Evolutionary conservation across 768 basidiomycete species (phyloP), one percentile per base, ranked within the genome.

Genomic region (Boletus barrowsii): DNA sequence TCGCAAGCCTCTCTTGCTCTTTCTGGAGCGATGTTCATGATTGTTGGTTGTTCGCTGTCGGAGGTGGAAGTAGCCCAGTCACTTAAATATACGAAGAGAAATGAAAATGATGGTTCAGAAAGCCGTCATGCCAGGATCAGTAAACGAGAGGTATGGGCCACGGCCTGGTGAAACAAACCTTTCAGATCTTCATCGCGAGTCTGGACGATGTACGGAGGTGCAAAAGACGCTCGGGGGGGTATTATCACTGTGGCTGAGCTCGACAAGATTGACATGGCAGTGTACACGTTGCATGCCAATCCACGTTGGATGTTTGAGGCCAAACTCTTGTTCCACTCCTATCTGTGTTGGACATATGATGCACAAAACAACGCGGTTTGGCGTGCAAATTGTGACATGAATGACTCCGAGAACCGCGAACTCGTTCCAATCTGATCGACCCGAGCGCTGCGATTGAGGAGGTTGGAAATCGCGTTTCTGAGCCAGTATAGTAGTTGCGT

Each of bases 1-100:
- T 53, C 51, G 55, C 66, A 67, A n/a, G 66, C 66, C 39, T 59
- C 62, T 51, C 49, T 64, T 13, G 66, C 67, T 64, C 67, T 68
- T 32, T 62, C 59, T 39, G 55, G 1, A 9, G 39, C 29, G 24
- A 10, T 37, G 58, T 46, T 67, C 67, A 67, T 68, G 36, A 26
- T 47, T 53, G 49, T 24, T 42, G 42, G 49, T 51, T 47, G 51
- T 47, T 48, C 20, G 30, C 40, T 46, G 47, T 42, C 41, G 32
- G 32, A 43, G 36, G 17, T 42, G 46, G 56, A 26, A 37, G 17
- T 0, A 45, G 13, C 14, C 14, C 33, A 8, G 22, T 29, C 17
- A 47, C 42, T 62, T 67, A 67, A 64, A 67, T 67, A 68, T 47
- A 24, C 26, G 24, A 45, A 33, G n/a, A 51, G 37, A 47, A 37